A percentile compares a stretch with the other conserved stretches of the same genome.
Evolutionary conservation across 495 filamentous ascomycete genomes (phyloP).

Genomic region (Hypoxylon cercidicola): DNA sequence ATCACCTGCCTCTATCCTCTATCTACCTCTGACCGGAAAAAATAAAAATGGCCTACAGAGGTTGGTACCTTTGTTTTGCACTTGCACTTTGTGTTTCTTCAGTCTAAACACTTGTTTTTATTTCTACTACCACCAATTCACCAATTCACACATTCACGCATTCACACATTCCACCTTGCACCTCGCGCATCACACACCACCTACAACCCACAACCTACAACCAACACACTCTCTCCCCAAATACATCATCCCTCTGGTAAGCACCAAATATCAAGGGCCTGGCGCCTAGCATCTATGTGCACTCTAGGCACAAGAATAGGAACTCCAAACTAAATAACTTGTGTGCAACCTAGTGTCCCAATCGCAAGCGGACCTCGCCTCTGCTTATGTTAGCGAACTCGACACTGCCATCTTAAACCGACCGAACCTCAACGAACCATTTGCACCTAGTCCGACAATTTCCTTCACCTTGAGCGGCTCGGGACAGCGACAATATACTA

Average conservation of each 20-base stretch:
- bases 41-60: slow-evolving; percentile 37
- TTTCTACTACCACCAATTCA: too few relatives aligned
- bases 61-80: slow-evolving; percentile 10
- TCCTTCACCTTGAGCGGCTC: neutral
- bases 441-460: slow-evolving; percentile 3
- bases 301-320: neutral
- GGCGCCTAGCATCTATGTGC: too few relatives aligned
- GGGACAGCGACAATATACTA: slow-evolving; percentile 5
- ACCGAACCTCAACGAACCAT: slow-evolving; percentile 1
- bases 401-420: slow-evolving; percentile 4
- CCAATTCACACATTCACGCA: too few relatives aligned
- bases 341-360: slow-evolving; percentile 28
- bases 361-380: slow-evolving; percentile 25
- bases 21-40: slow-evolving; percentile 1
- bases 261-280: too few relatives aligned
- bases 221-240: too few relatives aligned
- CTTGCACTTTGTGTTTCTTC: neutral
- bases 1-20: neutral
- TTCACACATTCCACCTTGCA: too few relatives aligned
- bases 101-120: too few relatives aligned
- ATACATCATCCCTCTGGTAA: too few relatives aligned
- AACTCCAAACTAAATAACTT: slow-evolving; percentile 19
- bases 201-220: too few relatives aligned
- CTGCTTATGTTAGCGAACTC: slow-evolving; percentile 15
- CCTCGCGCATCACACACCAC: too few relatives aligned